Percentiles rank a stretch among this genome's conserved stretches.
Conservation (phyloP, 371 early-diverging fungal species). For the Cokeromyces recurvatus region DNA sequence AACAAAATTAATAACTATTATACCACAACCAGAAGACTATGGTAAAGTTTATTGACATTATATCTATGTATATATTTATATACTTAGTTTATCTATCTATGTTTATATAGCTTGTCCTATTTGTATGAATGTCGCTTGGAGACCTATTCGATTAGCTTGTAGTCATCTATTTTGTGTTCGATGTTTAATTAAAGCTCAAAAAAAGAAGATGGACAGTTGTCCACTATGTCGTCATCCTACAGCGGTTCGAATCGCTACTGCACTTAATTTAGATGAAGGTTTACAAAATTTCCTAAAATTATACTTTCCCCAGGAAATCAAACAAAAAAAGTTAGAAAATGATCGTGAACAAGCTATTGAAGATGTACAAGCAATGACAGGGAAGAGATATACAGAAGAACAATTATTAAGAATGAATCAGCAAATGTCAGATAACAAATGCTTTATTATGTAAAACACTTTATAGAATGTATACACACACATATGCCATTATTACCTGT, state of each 20-base stretch:
- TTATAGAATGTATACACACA: background rate
- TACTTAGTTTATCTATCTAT: background rate
- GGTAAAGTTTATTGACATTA: too few species aligned
- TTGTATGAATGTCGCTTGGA: conserved; percentile 57
- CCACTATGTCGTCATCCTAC: conserved; percentile 64
- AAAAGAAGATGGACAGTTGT: conserved; percentile 59
- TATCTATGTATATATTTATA: too few species aligned
- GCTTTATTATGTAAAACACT: background rate
- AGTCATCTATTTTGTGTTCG: conserved; percentile 71
- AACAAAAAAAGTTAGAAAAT: conserved; percentile 60
- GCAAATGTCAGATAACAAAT: background rate
- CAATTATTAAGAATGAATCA: conserved; percentile 31
- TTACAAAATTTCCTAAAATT: conserved; percentile 63
- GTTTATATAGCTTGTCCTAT: conserved; percentile 39
- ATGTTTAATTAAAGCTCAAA: conserved; percentile 69
- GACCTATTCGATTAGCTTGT: conserved; percentile 70
- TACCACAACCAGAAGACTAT: conserved; percentile 78
- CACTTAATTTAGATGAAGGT: conserved; percentile 55
- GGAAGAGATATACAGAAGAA: conserved; percentile 38
- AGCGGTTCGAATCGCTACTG: conserved; percentile 55
- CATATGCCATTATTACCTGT: too few species aligned
- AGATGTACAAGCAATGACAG: conserved; percentile 57
- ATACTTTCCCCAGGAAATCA: conserved; percentile 73
- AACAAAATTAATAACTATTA: conserved; percentile 47
- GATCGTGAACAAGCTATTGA: conserved; percentile 61